A percentile compares a stretch with the other conserved stretches of the same genome.
These are phyloP conservation scores for Phragmites australis DNA, from an alignment of 176 grass and related monocot species.

Conservation along the genomic window DNA sequence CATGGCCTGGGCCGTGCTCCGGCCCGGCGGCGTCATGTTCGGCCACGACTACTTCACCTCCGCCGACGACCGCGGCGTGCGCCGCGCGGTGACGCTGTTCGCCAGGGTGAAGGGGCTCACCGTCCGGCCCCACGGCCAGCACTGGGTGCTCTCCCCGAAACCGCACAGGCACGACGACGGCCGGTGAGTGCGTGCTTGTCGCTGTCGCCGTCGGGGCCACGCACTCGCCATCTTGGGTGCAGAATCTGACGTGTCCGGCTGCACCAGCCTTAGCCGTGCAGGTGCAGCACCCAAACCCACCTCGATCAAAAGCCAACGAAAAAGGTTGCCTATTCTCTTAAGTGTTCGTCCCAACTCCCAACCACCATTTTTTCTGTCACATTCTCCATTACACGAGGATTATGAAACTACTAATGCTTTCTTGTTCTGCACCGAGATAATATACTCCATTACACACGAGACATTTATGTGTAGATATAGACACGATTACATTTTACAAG, in stretches of 20 bases:
- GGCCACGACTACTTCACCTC: constrained; percentile 91
- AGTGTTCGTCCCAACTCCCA: constrained; percentile 15
- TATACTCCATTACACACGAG: neutral
- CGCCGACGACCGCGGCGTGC: constrained; percentile 84
- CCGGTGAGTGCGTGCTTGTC: constrained; percentile 31
- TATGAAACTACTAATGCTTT: neutral
- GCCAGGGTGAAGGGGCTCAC: constrained; percentile 66
- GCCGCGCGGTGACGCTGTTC: constrained; percentile 86
- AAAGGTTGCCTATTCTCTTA: constrained; percentile 2
- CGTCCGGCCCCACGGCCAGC: constrained; percentile 75
- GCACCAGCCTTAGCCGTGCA: neutral
- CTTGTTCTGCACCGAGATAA: neutral
- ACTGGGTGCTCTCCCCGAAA: constrained; percentile 91
- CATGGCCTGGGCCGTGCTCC: constrained; percentile 82
- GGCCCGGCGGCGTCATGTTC: constrained; percentile 91
- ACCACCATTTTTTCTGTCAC: neutral
- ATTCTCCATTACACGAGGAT: neutral
- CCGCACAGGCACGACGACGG: constrained; percentile 31
- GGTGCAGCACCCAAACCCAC: neutral
- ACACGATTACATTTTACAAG: too few species aligned
- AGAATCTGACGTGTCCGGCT: constrained; percentile 14
- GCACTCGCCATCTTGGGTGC: neutral
- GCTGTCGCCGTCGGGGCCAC: constrained; percentile 29
- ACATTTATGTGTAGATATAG: neutral
- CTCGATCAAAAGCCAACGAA: neutral